Evolutionary conservation across 805 yeast genomes (phyloP), one percentile per base, ranked within the genome.

Genomic region (Candida boleticola): DNA sequence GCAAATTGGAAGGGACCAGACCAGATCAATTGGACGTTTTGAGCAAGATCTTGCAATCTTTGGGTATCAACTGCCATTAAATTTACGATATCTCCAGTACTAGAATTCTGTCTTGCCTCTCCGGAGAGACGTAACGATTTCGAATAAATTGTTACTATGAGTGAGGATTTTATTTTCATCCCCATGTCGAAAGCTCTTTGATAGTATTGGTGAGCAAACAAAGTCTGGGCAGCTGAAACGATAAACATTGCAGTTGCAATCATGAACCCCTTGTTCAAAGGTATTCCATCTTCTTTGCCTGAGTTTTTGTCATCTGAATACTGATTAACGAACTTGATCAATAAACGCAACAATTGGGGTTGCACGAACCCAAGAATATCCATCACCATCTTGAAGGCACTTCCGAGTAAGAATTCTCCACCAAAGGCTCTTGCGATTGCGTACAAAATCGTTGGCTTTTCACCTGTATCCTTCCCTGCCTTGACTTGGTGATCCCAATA

Each of bases 11-110:
- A 85, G 1, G 97, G 97, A 37, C 95, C 96, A 1, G 96, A 87
- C 95, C 96, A 89, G 39, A 86, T 71, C 41, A 88, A 73, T 54
- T 87, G 84, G 47, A 89, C 77, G 61, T 83, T 79, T 59, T 86
- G 89, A 18, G 85, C 79, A 43, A 89, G 70, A 51, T 87, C 96
- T 60, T 87, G 95, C 42, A 90, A 67, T 65, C 96, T 80, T 64
- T 86, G 95, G 2, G 89, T 82, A 66, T 90, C 98, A 36, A 90
- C 96, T 40, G 96, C 83, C 97, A 90, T 89, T 54, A 90, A 71
- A 58, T 90, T 90, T 42, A 90, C 97, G 51, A 92, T 86, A 60
- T 89, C 97, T 57, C 98, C 98, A 4, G 95, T 86, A 25, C 87
- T 78, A 30, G 88, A 79, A 52, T 77, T 64, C 55, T 79, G 80